Evolutionary conservation across 2,329 filamentous ascomycete species (phyloP).

Genomic region (Gaeumannomyces tritici): DNA sequence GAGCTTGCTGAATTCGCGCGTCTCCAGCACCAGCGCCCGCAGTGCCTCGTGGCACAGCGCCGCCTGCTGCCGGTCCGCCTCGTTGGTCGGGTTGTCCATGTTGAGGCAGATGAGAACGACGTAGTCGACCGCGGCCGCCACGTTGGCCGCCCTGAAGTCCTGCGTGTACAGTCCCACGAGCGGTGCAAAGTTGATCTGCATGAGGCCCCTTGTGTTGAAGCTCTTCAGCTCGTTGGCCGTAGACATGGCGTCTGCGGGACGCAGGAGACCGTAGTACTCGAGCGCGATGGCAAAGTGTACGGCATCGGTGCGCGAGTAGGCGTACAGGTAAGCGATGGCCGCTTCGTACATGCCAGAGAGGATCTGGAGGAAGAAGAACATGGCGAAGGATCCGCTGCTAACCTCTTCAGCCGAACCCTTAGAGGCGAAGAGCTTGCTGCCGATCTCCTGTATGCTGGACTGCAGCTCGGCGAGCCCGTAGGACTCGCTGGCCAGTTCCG

Average conservation of each 20-base stretch:
- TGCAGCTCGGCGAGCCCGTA: slow-evolving; percentile 62
- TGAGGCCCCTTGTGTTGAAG: slow-evolving; percentile 56
- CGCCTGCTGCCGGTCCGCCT: slow-evolving; percentile 66
- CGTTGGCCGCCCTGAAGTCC: slow-evolving; percentile 86
- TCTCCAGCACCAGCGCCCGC: slow-evolving; percentile 91
- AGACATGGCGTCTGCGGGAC: slow-evolving; percentile 71
- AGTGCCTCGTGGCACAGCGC: slow-evolving; percentile 85
- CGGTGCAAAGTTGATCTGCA: slow-evolving; percentile 89
- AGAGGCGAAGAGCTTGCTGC: slow-evolving; percentile 72
- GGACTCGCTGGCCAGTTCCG: slow-evolving; percentile 56
- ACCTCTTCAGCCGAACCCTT: slow-evolving; percentile 67
- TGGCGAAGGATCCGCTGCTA: slow-evolving; percentile 65
- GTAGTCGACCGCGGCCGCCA: slow-evolving; percentile 87
- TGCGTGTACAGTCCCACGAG: slow-evolving; percentile 93
- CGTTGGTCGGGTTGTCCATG: slow-evolving; percentile 43
- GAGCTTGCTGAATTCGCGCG: slow-evolving; percentile 86
- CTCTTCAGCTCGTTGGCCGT: slow-evolving; percentile 62
- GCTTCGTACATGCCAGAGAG: slow-evolving; percentile 90
- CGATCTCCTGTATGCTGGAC: slow-evolving; percentile 76
- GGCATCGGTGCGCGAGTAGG: slow-evolving; percentile 84
- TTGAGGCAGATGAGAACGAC: slow-evolving; percentile 87
- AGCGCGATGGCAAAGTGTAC: slow-evolving; percentile 91
- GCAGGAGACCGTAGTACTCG: slow-evolving; percentile 79
- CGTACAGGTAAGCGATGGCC: slow-evolving; percentile 83
- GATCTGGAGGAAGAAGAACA: slow-evolving; percentile 88